Evolutionary conservation across 23 red algal species (phyloP), one percentile per base, ranked within the genome.

Genomic region (Gracilaria caudata): DNA sequence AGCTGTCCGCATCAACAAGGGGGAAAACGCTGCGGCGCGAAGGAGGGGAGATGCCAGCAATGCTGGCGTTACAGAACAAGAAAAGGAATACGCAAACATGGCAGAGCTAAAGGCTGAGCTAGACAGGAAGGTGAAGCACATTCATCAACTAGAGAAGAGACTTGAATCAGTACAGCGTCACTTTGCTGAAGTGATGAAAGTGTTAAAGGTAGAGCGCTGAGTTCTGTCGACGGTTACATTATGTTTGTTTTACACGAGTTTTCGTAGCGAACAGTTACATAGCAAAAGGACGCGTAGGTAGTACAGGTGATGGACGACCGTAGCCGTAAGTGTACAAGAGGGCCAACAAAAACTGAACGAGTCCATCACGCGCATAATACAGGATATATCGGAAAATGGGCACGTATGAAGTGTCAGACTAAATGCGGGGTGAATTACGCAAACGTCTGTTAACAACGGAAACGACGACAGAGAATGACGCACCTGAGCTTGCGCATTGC

Each of bases 261-360:
- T n/a, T n/a, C n/a, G n/a, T n/a, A n/a, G n/a, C n/a, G n/a, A n/a
- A n/a, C n/a, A n/a, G n/a, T 24, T 75, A 75, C 70, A 75, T 17
- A 75, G 43, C 43, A 20, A 75, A 43, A 21, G 70, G 70, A 11
- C 8, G 70, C 37, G 70, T 24, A 3, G 39, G 70, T 40, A 75
- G 21, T 3, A 49, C 40, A 24, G 70, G 70, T 12, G 70, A 47
- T 13, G 61, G 82, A 23, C 85, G 46, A 20, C 53, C 49, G 72
- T 89, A 89, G 16, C 85, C 85, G 26, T 89, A 89, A 10, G 85
- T 89, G 32, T 89, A 89, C 61, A 89, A 38, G 35, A 89, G 72
- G 1, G 85, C 85, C 19, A 89, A 40, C 71, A 89, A 68, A 79
- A 89, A 89, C 85, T 89, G 33, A 13, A 20, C 7, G 5, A 45